These are phyloP conservation scores for Ogataea corticis DNA, from an alignment of 805 yeast genomes.

Conservation along the genomic window DNA sequence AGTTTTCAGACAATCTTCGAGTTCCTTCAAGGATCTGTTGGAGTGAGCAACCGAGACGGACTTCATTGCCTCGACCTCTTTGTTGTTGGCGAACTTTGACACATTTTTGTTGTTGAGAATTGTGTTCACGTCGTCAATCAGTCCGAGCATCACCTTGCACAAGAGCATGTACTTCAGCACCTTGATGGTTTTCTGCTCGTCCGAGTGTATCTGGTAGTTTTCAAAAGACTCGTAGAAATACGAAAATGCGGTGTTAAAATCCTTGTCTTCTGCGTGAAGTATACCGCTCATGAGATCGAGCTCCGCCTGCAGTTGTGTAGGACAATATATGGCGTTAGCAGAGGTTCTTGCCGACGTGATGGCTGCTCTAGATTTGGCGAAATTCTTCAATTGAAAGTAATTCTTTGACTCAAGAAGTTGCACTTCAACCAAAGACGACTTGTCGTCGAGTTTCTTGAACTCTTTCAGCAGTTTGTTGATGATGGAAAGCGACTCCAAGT, in stretches of 20 bases:
- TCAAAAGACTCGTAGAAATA: slow-evolving; percentile 95
- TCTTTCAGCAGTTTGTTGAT: slow-evolving; percentile 75
- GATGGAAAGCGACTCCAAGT: slow-evolving; percentile 69
- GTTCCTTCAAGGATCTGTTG: slow-evolving; percentile 86
- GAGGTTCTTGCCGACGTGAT: slow-evolving; percentile 94
- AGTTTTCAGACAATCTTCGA: slow-evolving; percentile 75
- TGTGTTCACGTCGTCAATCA: slow-evolving; percentile 80
- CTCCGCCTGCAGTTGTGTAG: slow-evolving; percentile 91
- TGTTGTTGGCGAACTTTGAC: slow-evolving; percentile 50
- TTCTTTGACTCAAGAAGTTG: slow-evolving; percentile 89
- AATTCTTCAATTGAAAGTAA: slow-evolving; percentile 86
- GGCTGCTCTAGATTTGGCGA: slow-evolving; percentile 89
- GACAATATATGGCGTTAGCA: slow-evolving; percentile 95
- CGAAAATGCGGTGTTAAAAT: slow-evolving; percentile 92
- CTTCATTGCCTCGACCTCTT: slow-evolving; percentile 93
- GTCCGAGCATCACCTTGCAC: slow-evolving; percentile 89
- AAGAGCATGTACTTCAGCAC: slow-evolving; percentile 90
- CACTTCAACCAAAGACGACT: slow-evolving; percentile 91
- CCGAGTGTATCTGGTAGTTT: slow-evolving; percentile 63
- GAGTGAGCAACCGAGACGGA: slow-evolving; percentile 88
- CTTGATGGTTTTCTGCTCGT: slow-evolving; percentile 45
- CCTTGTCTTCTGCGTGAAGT: slow-evolving; percentile 94
- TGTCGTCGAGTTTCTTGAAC: slow-evolving; percentile 92
- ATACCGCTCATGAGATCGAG: slow-evolving; percentile 94
- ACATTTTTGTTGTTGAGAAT: slow-evolving; percentile 68